phyloP scores from a whole-genome alignment of 352 stramenopile genomes.

The Globisporangium rhizosaccharum region DNA sequence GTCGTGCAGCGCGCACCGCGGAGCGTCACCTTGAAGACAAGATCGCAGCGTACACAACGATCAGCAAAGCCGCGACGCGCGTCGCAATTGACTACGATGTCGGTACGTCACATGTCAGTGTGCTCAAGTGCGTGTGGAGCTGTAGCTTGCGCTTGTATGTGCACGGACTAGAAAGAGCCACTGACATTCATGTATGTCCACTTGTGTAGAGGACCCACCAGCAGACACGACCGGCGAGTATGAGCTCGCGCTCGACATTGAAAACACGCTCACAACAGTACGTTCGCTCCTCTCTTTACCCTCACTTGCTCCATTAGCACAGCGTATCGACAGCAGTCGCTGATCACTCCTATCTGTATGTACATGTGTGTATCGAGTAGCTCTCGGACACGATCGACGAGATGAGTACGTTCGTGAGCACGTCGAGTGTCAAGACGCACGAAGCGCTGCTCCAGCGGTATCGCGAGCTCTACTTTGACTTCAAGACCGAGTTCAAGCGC shows the following conservation, averaged over 20 bases:
- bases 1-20: constrained; percentile 54
- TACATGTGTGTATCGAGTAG: constrained; percentile 18
- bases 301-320: neutral
- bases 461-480: constrained; percentile 95
- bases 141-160: neutral
- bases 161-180: neutral
- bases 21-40: constrained; percentile 82
- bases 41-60: constrained; percentile 57
- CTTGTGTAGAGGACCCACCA: constrained; percentile 54
- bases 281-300: neutral
- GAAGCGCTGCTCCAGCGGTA: constrained; percentile 92
- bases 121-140: neutral
- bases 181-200: neutral
- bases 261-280: constrained; percentile 62
- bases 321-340: neutral
- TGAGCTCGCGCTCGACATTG: constrained; percentile 69
- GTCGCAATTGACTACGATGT: constrained; percentile 43
- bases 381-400: constrained; percentile 83
- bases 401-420: constrained; percentile 72
- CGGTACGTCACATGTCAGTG: constrained; percentile 22
- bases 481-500: constrained; percentile 92
- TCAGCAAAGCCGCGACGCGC: constrained; percentile 47
- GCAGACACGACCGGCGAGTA: constrained; percentile 50
- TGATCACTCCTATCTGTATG: neutral
- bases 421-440: constrained; percentile 70